Conservation (phyloP, 345 rosid species). For the Pistacia integerrima region DNA sequence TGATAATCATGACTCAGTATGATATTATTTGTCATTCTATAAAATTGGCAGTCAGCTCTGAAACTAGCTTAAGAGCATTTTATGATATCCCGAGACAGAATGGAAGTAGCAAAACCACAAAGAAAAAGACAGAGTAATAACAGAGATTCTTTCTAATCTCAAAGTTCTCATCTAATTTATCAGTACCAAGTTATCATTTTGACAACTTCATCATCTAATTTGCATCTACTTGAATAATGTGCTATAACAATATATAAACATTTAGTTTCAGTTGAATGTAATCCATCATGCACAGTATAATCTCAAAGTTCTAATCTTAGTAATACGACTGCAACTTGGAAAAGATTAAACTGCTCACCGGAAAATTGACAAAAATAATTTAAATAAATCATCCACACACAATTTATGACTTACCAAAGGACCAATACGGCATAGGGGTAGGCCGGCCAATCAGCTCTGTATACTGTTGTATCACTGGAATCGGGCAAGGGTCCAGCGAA, state of each 20-base stretch:
- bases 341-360: too few species aligned
- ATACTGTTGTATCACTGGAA: not conserved
- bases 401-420: not conserved
- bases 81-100: not conserved
- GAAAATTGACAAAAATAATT: not conserved
- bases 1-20: not conserved
- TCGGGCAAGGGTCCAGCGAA: slow-evolving; percentile 6
- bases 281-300: too few species aligned
- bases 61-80: not conserved
- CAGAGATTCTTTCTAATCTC: too few species aligned
- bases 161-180: too few species aligned
- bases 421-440: slow-evolving; percentile 11
- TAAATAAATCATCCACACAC: not conserved
- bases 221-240: too few species aligned
- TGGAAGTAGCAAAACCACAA: too few species aligned
- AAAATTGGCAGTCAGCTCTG: not conserved
- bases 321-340: not conserved
- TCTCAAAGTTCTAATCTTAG: not conserved
- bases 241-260: too few species aligned
- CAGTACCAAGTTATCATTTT: too few species aligned
- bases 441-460: slow-evolving; percentile 14
- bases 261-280: too few species aligned
- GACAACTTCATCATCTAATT: too few species aligned
- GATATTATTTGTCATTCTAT: not conserved
- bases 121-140: too few species aligned